A percentile compares a stretch with the other conserved stretches of the same genome.
Evolutionary conservation across 345 rosid species (phyloP).

Genomic region (Hibiscus tridactylites): DNA sequence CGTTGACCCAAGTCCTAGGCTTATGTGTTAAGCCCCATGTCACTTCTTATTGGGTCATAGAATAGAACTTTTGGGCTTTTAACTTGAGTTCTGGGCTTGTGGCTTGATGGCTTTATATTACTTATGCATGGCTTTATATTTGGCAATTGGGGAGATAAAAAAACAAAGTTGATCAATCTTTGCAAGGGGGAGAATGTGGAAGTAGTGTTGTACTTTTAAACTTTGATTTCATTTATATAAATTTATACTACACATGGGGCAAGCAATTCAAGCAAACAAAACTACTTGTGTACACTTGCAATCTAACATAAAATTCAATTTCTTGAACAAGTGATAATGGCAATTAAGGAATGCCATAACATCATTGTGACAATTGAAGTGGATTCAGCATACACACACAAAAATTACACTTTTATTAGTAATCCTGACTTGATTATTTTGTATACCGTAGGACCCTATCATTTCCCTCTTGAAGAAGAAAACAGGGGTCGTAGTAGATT

Average conservation of each 20-base stretch:
- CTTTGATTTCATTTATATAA: neutral
- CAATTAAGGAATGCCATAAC: neutral
- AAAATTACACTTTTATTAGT: slow-evolving; percentile 11
- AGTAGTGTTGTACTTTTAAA: no score
- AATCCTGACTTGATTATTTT: slow-evolving; percentile 14
- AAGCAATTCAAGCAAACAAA: neutral
- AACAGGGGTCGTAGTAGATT: slow-evolving; percentile 20
- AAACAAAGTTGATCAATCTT: no score
- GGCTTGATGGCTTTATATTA: no score
- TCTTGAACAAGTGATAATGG: neutral
- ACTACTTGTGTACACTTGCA: neutral
- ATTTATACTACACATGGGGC: neutral
- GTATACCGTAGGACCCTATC: slow-evolving; percentile 17
- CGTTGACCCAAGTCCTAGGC: no score
- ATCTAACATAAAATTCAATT: neutral
- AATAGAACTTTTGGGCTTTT: no score
- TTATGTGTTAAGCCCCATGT: no score
- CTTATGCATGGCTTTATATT: no score
- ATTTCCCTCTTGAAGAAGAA: neutral
- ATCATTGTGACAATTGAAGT: neutral
- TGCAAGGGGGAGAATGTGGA: no score
- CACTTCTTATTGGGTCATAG: no score
- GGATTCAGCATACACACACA: slow-evolving; percentile 2
- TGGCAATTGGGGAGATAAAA: no score
- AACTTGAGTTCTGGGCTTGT: no score